phyloP scores from a whole-genome alignment of 2,329 filamentous ascomycete species.

The Diplodia seriata region DNA sequence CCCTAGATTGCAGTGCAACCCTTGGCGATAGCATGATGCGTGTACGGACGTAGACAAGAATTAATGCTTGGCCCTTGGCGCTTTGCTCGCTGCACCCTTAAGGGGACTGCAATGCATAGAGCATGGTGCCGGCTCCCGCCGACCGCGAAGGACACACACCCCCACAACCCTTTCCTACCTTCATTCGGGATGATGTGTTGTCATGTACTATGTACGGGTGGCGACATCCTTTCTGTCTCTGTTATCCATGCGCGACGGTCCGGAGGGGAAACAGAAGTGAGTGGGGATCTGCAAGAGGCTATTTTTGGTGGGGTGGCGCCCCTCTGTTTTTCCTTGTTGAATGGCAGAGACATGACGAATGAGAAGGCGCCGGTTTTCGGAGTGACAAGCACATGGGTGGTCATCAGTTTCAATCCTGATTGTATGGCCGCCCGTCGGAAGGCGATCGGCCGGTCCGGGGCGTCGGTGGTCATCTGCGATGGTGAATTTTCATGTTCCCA shows the following conservation, averaged over 20 bases:
- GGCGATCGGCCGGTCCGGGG: neutral
- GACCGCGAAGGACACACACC: neutral
- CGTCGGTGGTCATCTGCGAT: neutral
- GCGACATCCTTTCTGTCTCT: neutral
- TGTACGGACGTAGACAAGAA: neutral
- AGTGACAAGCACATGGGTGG: neutral
- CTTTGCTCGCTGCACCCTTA: neutral
- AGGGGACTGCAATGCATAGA: neutral
- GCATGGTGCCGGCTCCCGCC: neutral
- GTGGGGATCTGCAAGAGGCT: neutral
- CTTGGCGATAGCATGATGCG: constrained; percentile 1
- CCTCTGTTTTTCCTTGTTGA: neutral
- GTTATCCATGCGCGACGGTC: constrained; percentile 1
- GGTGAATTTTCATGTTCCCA: neutral
- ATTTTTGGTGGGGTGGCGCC: constrained; percentile 2
- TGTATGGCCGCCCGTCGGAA: neutral
- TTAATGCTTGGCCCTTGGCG: neutral
- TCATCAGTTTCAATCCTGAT: neutral
- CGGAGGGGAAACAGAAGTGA: neutral
- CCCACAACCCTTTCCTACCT: neutral
- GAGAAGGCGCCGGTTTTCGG: constrained; percentile 1
- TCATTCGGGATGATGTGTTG: neutral
- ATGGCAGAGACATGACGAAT: neutral
- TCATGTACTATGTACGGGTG: neutral
- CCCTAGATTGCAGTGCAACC: neutral